A percentile compares a stretch with the other conserved stretches of the same genome.
Conservation (phyloP, 1,284 basidiomycete genomes). For the Irpex lacteus region DNA sequence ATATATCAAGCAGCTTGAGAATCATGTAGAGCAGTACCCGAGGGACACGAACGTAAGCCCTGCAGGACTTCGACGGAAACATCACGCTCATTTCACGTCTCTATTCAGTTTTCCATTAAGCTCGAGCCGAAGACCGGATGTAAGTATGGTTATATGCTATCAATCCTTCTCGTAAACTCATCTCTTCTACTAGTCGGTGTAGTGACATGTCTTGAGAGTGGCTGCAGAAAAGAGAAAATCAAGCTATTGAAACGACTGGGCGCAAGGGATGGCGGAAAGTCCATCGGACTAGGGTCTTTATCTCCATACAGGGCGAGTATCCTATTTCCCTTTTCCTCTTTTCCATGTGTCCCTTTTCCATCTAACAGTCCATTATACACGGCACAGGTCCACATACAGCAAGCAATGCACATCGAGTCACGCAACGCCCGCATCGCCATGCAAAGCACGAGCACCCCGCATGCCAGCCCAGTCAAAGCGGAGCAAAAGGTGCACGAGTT, state of each 20-base stretch:
- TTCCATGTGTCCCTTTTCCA: not conserved
- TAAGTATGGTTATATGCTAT: constrained; percentile 27
- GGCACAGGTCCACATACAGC: constrained; percentile 16
- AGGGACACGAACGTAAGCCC: constrained; percentile 33
- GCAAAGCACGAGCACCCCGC: not conserved
- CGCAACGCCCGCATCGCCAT: constrained; percentile 24
- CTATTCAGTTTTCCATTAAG: constrained; percentile 34
- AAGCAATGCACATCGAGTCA: constrained; percentile 28
- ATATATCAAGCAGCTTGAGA: constrained; percentile 37
- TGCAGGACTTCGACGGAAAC: not conserved
- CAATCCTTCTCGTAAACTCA: no score
- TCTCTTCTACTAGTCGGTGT: constrained; percentile 33
- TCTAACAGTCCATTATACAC: not conserved
- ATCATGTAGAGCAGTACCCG: constrained; percentile 36
- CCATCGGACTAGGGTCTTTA: constrained; percentile 43
- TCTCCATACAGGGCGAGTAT: constrained; percentile 40
- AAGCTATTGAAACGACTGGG: constrained; percentile 29
- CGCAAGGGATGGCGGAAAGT: constrained; percentile 36
- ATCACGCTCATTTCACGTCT: no score
- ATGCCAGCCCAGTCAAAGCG: not conserved
- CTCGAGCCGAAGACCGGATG: constrained; percentile 38
- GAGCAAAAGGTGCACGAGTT: not conserved
- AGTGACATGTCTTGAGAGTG: constrained; percentile 41
- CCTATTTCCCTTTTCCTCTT: not conserved
- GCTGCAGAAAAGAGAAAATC: constrained; percentile 35